Evolutionary conservation across 495 filamentous ascomycete genomes (phyloP).

Genomic region (Tuber aestivum): DNA sequence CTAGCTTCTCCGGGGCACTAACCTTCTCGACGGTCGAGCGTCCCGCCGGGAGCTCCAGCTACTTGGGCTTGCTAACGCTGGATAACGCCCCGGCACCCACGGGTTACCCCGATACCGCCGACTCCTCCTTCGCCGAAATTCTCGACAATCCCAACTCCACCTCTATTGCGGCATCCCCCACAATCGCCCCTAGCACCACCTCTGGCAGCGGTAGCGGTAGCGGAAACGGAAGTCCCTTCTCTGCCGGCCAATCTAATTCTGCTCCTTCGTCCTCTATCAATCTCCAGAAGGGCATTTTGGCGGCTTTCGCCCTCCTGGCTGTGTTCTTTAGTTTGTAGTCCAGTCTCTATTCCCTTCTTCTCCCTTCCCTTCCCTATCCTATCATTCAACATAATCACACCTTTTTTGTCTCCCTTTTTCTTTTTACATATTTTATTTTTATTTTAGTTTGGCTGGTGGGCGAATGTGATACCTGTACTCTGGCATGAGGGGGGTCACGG

Average conservation of each 20-base stretch:
- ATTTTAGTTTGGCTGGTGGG: neutral
- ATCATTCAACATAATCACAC: neutral
- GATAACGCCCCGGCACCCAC: neutral
- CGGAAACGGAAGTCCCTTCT: neutral
- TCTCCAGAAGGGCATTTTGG: neutral
- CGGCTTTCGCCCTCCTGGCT: neutral
- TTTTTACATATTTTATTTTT: neutral
- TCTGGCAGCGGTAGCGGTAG: neutral
- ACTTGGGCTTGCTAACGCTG: neutral
- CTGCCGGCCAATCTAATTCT: neutral
- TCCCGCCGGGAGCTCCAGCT: neutral
- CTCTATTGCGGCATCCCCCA: neutral
- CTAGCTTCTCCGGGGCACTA: conserved; percentile 18
- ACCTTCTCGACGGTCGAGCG: conserved; percentile 15
- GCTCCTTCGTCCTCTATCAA: neutral
- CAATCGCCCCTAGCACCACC: neutral
- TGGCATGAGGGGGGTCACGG: neutral
- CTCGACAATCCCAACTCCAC: neutral
- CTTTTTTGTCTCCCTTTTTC: neutral
- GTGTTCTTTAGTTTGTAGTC: neutral
- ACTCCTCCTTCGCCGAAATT: neutral
- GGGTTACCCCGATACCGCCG: neutral
- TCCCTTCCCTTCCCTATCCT: neutral
- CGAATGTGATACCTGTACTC: neutral
- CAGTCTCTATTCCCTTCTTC: no score